phyloP scores from a whole-genome alignment of 768 basidiomycete species.

The Pholiota molesta region DNA sequence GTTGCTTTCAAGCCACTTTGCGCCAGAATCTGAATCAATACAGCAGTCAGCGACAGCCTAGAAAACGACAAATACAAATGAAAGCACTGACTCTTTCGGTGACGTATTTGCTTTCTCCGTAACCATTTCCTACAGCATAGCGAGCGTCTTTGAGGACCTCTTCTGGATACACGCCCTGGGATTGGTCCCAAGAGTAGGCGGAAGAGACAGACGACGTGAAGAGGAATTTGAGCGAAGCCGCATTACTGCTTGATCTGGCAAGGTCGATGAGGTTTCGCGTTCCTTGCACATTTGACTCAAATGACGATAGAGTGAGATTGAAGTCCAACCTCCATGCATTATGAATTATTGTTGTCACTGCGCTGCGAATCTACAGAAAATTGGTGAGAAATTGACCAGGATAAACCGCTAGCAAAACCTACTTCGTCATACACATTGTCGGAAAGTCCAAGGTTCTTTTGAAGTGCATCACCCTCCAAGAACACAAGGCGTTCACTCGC shows the following conservation, averaged over 20 bases:
- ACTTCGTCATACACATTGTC: conserved; percentile 31
- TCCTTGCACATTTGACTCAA: conserved; percentile 43
- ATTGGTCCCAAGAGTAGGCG: conserved; percentile 31
- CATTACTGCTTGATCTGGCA: conserved; percentile 30
- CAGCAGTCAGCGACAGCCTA: too few species aligned
- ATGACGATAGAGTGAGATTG: conserved; percentile 44
- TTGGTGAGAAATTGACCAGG: not conserved
- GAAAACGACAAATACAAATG: not conserved
- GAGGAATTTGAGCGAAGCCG: conserved; percentile 34
- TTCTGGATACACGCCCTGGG: conserved; percentile 33
- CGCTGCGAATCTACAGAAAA: conserved; percentile 25
- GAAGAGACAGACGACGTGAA: conserved; percentile 41
- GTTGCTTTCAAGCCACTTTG: conserved; percentile 32
- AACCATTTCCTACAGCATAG: conserved; percentile 31
- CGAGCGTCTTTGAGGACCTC: conserved; percentile 28
- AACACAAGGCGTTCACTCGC: conserved; percentile 30
- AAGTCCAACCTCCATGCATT: conserved; percentile 53
- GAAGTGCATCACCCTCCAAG: conserved; percentile 38
- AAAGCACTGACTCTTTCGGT: conserved; percentile 32
- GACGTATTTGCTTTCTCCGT: conserved; percentile 38
- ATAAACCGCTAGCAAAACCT: not conserved
- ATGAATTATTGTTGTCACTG: conserved; percentile 42
- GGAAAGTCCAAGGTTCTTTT: conserved; percentile 29
- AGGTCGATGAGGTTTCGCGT: conserved; percentile 44
- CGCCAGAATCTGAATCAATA: conserved; percentile 27